Conservation (phyloP, 805 yeast genomes). For the Cyberlindnera xishuangbannaensis region DNA sequence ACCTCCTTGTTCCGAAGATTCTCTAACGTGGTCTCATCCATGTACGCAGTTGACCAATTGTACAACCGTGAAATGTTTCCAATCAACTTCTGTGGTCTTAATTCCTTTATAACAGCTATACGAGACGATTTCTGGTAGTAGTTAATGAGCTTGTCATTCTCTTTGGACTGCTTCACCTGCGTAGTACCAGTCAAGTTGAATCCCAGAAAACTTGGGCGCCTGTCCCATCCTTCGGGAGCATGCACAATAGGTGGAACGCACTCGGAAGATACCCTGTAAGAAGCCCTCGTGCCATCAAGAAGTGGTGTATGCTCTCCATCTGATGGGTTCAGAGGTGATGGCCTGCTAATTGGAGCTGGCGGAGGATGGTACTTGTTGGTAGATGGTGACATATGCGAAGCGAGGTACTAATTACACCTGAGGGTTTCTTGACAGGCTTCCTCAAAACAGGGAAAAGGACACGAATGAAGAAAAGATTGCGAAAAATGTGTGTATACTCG, state of each 20-base stretch:
- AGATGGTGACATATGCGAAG: too few species aligned
- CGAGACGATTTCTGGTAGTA: conserved; percentile 17
- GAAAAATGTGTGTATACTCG: too few species aligned
- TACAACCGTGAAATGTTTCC: conserved; percentile 34
- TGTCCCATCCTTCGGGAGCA: background rate
- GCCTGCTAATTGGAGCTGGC: background rate
- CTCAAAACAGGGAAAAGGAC: too few species aligned
- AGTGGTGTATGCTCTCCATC: too few species aligned
- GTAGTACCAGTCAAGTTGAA: conserved; percentile 16
- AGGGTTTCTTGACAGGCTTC: too few species aligned
- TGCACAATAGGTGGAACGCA: too few species aligned
- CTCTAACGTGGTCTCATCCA: conserved; percentile 22
- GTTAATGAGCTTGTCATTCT: conserved; percentile 18
- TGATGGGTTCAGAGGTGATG: background rate
- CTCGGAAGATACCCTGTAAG: too few species aligned
- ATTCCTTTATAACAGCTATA: conserved; percentile 25
- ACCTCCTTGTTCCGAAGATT: conserved; percentile 26
- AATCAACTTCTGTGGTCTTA: conserved; percentile 43
- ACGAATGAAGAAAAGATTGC: too few species aligned
- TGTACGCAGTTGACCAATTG: conserved; percentile 34
- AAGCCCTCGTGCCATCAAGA: too few species aligned
- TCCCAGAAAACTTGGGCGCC: conserved; percentile 13
- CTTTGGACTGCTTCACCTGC: conserved; percentile 16
- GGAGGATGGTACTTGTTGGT: background rate
- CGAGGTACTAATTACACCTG: too few species aligned